These are phyloP conservation scores for Teunomyces panamensis DNA, from an alignment of 805 yeast genomes.

Conservation along the genomic window DNA sequence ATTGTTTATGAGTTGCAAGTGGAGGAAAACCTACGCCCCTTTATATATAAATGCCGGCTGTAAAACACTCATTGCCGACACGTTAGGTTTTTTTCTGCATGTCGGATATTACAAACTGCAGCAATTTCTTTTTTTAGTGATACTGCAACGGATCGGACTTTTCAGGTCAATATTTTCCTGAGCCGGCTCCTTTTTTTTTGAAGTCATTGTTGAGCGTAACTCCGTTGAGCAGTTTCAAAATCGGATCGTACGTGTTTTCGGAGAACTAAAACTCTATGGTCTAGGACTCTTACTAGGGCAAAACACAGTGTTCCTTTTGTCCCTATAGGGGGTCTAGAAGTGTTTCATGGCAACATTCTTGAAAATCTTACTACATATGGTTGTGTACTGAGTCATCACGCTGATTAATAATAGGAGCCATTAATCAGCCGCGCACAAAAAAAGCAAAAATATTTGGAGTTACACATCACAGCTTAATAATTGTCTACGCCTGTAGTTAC, in stretches of 20 bases:
- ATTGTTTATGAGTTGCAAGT: background rate
- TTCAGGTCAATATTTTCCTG: background rate
- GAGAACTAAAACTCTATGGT: background rate
- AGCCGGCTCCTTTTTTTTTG: background rate
- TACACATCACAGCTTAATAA: background rate
- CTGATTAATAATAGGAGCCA: background rate
- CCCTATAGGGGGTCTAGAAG: background rate
- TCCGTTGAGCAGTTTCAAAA: background rate
- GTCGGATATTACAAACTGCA: background rate
- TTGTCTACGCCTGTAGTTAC: background rate
- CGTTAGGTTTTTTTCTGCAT: background rate
- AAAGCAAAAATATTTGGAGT: background rate
- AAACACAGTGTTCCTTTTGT: too few species aligned
- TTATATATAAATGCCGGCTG: conserved; percentile 1
- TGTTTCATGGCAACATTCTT: background rate
- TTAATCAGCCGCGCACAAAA: conserved; percentile 3
- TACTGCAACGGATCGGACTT: background rate
- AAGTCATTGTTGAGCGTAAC: background rate
- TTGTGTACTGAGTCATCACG: background rate
- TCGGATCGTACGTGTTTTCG: background rate
- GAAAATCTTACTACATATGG: background rate
- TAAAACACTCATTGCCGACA: conserved; percentile 2
- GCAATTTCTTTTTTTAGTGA: background rate
- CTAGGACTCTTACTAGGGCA: background rate
- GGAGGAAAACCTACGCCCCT: background rate